These are phyloP conservation scores for Ochromonas danica DNA, from an alignment of 108 stramenopile genomes.

Conservation along the genomic window DNA sequence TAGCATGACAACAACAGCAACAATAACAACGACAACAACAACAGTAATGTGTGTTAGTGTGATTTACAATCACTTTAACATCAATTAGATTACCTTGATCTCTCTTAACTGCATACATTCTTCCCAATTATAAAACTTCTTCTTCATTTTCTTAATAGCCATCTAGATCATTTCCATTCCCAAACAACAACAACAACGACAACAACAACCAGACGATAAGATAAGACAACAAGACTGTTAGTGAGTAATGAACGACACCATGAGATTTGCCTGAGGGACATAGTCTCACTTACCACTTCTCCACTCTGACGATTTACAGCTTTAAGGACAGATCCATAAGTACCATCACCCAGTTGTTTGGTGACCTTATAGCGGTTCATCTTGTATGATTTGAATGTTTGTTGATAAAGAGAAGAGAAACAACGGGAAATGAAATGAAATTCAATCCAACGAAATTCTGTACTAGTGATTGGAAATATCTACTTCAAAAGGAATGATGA, in stretches of 20 bases:
- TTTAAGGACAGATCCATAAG: slow-evolving; percentile 85
- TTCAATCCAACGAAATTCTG: too few relatives aligned
- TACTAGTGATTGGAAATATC: too few relatives aligned
- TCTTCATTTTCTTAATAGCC: slow-evolving; percentile 70
- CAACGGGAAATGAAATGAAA: too few relatives aligned
- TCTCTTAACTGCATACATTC: slow-evolving; percentile 80
- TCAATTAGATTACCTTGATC: slow-evolving; percentile 52
- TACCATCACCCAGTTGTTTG: slow-evolving; percentile 85
- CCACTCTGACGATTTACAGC: slow-evolving; percentile 68
- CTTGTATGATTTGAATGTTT: too few relatives aligned
- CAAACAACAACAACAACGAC: not conserved
- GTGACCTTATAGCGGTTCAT: slow-evolving; percentile 86
- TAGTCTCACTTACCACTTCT: slow-evolving; percentile 53
- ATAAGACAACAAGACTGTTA: not conserved
- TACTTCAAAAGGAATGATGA: too few relatives aligned
- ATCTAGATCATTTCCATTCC: not conserved
- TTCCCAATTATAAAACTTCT: slow-evolving; percentile 72
- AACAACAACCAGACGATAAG: not conserved
- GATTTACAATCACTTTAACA: not conserved
- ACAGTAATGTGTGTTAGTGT: not conserved
- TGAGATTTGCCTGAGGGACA: slow-evolving; percentile 5
- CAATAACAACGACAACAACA: not conserved
- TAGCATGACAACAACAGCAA: not conserved
- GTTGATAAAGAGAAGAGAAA: too few relatives aligned
- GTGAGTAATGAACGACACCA: too few relatives aligned